phyloP scores from a whole-genome alignment of 2,329 filamentous ascomycete genomes.

The Aureobasidium vineae region DNA sequence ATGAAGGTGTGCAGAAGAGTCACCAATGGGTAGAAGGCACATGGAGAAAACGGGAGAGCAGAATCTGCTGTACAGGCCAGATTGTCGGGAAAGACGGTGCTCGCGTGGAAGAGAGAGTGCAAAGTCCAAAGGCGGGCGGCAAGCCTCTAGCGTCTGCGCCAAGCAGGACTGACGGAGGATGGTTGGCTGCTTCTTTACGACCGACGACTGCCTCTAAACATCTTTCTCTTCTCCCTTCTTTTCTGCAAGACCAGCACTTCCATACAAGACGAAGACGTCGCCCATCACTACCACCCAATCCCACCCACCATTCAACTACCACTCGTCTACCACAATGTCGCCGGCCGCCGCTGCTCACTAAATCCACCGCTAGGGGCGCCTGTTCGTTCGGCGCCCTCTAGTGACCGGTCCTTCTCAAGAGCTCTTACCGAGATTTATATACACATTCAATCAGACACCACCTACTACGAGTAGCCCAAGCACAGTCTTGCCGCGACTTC shows the following conservation, averaged over 20 bases:
- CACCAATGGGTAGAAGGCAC: not conserved
- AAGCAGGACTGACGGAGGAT: constrained; percentile 23
- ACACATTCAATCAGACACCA: constrained; percentile 33
- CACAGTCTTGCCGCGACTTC: constrained; percentile 12
- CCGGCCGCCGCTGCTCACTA: constrained; percentile 40
- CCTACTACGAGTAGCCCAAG: constrained; percentile 19
- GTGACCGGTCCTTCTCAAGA: constrained; percentile 33
- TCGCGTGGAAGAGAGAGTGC: not conserved
- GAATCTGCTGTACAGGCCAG: not conserved
- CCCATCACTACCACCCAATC: constrained; percentile 27
- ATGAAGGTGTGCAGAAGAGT: not conserved
- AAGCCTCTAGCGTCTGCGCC: constrained; percentile 12
- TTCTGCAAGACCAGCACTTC: not conserved
- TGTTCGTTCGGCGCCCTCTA: constrained; percentile 35
- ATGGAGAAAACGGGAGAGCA: not conserved
- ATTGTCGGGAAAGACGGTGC: not conserved
- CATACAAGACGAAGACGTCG: constrained; percentile 31
- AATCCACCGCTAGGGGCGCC: constrained; percentile 37
- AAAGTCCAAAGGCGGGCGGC: constrained; percentile 1
- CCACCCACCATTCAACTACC: constrained; percentile 30
- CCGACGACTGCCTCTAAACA: constrained; percentile 4
- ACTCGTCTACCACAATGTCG: constrained; percentile 40
- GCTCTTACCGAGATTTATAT: constrained; percentile 37
- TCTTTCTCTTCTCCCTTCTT: constrained; percentile 23
- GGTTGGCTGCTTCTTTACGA: constrained; percentile 12